Evolutionary conservation across 2,329 filamentous ascomycete species (phyloP), one percentile per base, ranked within the genome.

Genomic region (Berkeleyomyces rouxiae): DNA sequence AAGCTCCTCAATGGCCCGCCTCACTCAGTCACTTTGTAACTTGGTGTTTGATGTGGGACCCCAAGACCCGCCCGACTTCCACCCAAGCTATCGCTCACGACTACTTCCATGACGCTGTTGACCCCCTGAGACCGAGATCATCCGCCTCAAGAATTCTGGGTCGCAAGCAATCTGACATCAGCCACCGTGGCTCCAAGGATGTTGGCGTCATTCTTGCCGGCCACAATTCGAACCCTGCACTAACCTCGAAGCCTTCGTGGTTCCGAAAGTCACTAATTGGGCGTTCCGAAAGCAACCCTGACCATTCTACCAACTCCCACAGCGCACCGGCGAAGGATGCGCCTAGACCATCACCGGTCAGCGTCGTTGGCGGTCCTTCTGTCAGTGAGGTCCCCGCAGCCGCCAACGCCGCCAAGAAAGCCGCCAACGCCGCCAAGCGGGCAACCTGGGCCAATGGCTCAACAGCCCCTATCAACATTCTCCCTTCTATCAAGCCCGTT

Each of bases 1-100:
- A 90, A 70, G 73, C 87, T 36, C 90, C 93, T 13, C 89, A 96
- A 70, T 99, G 93, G 93, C 93, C 93, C 4, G 76, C 86, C 1
- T 86, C 90, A 23, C 79, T 99, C 62, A 87, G 86, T 69, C 84
- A 95, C 64, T 97, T 99, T 70, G 93, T 99, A 64, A 99, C 93
- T 13, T 96, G 90, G 90, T 99, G 93, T 74, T 75, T 99, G 67
- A 93, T 97, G 88, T 99, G 93, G 93, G 93, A 99, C 73, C 93
- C 93, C 9, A 95, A 91, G 76, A 84, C 78, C 70, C 82, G 93
- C 65, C 93, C 93, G 53, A 97, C 91, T 3, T 96, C 92, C 1
- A 85, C 87, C 0, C 91, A 99, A 73, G 92, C 93, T n/a, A 76
- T 99, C 67, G 87, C 88, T 46, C 93, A 99, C 72, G 92, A 96